Base-by-base conservation (phyloP, 345 rosid species). In the Durio zibethinus region DNA sequence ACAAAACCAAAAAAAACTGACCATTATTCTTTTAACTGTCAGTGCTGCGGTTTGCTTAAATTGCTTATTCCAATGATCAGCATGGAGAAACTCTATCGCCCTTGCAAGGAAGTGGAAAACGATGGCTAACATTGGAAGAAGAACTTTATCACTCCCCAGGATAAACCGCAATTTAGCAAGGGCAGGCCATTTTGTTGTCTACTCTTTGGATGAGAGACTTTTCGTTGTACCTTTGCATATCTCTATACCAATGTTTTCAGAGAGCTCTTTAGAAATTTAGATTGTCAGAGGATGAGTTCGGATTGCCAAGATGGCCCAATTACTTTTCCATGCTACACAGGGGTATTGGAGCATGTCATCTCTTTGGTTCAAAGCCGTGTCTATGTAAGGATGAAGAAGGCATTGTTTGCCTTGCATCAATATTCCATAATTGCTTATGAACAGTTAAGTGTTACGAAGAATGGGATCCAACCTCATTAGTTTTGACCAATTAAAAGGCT, bases 291-390 rank as follows among this genome's bases (percentile, higher is more conserved):
- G 85, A 82, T 73, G 85, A 67, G 57, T 83, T 82, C 18, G 85
- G 85, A 18, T 21, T 83, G 38, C 85, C 85, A 1, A 63, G 85
- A 78, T 36, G 88, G 84, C 2, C 86, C 88, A 9, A 81, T 79
- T 16, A 78, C 77, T 77, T 65, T 85, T 78, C 82, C 88, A 42
- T 83, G 77, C 23, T 66, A 83, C n/a, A 81, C 76, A 3, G 76
- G 76, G 0, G 61, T 76, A 61, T 54, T 85, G 82, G 82, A 78
- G 27, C 35, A 73, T 23, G 53, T 78, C 23, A 56, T 82, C 12
- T 73, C 72, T 4, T 12, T 80, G 29, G 54, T 80, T 56, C 35
- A 56, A 62, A 77, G 75, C 14, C 43, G 10, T 0, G 47, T 12
- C 48, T 21, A 69, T 20, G 47, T 82, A 23, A 47, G 15, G 20